Percentiles rank a stretch among this genome's conserved stretches.
phyloP scores from a whole-genome alignment of 2,329 filamentous ascomycete genomes.

The Amphichorda felina region DNA sequence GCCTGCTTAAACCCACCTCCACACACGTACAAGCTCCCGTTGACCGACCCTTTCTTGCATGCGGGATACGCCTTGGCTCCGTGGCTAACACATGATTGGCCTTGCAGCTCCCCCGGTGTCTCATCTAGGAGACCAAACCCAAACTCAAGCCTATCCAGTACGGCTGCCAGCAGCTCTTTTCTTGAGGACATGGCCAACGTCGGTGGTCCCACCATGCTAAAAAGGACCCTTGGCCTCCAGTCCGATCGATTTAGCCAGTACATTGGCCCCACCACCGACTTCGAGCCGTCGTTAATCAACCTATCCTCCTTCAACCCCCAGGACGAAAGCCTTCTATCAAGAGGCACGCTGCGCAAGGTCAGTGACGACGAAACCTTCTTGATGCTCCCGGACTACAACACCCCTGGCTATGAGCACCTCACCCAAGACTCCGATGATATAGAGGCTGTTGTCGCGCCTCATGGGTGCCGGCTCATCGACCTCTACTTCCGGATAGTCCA shows the following conservation, averaged over 20 bases:
- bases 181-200: constrained; percentile 62
- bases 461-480: constrained; percentile 67
- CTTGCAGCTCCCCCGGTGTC: constrained; percentile 42
- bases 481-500: constrained; percentile 75
- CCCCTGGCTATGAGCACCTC: constrained; percentile 60
- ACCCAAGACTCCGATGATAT: constrained; percentile 58
- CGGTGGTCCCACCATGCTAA: constrained; percentile 52
- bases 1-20: neutral
- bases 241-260: constrained; percentile 71
- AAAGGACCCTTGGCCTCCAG: constrained; percentile 64
- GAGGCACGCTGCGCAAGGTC: constrained; percentile 61
- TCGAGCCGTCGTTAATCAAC: constrained; percentile 74
- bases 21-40: neutral
- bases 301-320: constrained; percentile 70
- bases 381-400: constrained; percentile 63
- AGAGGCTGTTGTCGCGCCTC: constrained; percentile 62
- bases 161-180: constrained; percentile 48
- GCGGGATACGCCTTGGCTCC: constrained; percentile 5
- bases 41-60: neutral
- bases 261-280: constrained; percentile 72
- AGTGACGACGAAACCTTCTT: constrained; percentile 70
- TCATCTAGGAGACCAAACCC: constrained; percentile 37
- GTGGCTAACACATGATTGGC: constrained; percentile 37
- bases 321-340: constrained; percentile 64
- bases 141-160: constrained; percentile 48